These are phyloP conservation scores for Hyaloscypha bicolor DNA, from an alignment of 495 filamentous ascomycete genomes.

Conservation along the genomic window DNA sequence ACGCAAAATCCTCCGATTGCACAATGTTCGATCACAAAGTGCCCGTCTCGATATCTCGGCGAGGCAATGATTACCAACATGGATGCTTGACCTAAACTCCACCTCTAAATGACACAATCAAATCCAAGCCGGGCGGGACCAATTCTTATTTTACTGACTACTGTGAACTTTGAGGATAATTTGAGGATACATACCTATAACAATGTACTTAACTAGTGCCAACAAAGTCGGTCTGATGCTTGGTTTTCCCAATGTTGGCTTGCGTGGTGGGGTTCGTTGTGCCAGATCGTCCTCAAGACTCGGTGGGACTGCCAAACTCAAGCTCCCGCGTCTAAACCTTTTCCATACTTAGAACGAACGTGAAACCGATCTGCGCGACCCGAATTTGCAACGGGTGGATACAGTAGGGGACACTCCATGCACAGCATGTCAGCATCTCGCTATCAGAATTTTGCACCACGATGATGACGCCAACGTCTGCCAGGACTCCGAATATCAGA, in stretches of 20 bases:
- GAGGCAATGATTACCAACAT: background rate
- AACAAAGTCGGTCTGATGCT: too few species aligned
- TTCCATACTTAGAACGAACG: slow-evolving; percentile 3
- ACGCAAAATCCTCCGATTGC: background rate
- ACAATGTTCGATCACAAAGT: background rate
- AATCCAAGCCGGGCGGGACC: background rate
- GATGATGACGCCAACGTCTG: background rate
- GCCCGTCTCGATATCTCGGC: background rate
- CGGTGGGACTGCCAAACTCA: background rate
- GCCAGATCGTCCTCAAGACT: background rate
- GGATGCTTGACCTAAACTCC: background rate
- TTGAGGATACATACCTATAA: too few species aligned
- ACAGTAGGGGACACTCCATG: background rate
- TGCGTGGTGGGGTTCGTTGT: background rate
- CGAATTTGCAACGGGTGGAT: background rate
- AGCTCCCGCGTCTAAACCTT: slow-evolving; percentile 5
- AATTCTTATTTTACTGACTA: background rate
- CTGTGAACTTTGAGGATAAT: too few species aligned
- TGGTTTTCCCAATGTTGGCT: too few species aligned
- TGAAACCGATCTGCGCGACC: slow-evolving; percentile 9
- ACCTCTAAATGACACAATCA: background rate
- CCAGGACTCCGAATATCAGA: too few species aligned
- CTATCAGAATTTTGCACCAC: background rate
- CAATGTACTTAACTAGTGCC: too few species aligned
- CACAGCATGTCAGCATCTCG: background rate